phyloP scores from a whole-genome alignment of 2,329 filamentous ascomycete genomes.

The Pseudopyrenochaeta lycopersici region DNA sequence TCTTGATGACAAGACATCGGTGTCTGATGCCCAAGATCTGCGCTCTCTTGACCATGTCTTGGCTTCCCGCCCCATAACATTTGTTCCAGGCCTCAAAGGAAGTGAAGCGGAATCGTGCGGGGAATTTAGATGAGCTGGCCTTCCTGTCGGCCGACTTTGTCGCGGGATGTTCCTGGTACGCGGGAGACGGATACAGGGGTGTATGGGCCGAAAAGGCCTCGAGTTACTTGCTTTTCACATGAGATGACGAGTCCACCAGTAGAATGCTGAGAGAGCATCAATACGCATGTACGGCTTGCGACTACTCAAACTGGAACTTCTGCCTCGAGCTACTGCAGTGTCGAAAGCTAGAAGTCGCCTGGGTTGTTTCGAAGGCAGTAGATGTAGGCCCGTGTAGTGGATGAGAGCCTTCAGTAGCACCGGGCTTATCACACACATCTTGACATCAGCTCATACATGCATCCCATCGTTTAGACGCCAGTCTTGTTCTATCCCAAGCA shows the following conservation, averaged over 20 bases:
- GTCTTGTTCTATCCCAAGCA: too few species aligned
- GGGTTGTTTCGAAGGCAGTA: neutral
- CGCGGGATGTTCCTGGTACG: constrained; percentile 7
- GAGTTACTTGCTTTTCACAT: constrained; percentile 13
- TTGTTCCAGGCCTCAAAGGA: constrained; percentile 3
- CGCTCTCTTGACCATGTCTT: neutral
- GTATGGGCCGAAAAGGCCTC: neutral
- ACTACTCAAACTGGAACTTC: constrained; percentile 7
- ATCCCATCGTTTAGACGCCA: too few species aligned
- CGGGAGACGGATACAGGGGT: constrained; percentile 5
- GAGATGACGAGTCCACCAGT: constrained; percentile 2
- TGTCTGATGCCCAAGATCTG: constrained; percentile 5
- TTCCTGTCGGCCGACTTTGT: neutral
- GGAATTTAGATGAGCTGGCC: constrained; percentile 11
- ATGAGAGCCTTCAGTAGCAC: neutral
- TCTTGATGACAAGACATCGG: neutral
- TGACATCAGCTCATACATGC: too few species aligned
- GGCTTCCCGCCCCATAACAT: neutral
- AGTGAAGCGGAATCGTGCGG: constrained; percentile 8
- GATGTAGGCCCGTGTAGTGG: neutral
- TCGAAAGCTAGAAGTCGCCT: neutral
- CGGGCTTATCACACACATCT: neutral
- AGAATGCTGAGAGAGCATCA: neutral
- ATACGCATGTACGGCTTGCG: neutral
- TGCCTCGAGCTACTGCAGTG: constrained; percentile 10